Evolutionary conservation across 768 basidiomycete species (phyloP).

Genomic region (Naganishia antarctica): DNA sequence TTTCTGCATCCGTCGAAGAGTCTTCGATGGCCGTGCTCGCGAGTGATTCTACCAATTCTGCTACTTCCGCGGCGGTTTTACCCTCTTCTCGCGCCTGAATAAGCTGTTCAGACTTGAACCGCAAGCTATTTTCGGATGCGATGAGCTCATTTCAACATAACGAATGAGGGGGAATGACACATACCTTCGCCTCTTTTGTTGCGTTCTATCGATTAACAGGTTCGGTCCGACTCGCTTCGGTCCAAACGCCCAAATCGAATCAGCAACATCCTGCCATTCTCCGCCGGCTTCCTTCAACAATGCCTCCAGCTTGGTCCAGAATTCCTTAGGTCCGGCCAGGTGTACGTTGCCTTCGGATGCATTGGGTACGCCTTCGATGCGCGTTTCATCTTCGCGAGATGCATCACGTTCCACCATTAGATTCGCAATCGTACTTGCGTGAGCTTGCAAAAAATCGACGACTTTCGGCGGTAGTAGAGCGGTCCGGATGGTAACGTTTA

Average conservation of each 20-base stretch:
- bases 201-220: conserved; percentile 67
- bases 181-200: conserved; percentile 36
- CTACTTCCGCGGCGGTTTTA: conserved; percentile 43
- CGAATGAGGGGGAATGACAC: conserved; percentile 26
- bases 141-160: not conserved
- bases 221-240: conserved; percentile 82
- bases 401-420: conserved; percentile 41
- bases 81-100: conserved; percentile 42
- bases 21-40: conserved; percentile 23
- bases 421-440: conserved; percentile 59
- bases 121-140: not conserved
- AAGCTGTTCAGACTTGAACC: conserved; percentile 25
- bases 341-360: conserved; percentile 29
- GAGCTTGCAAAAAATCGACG: conserved; percentile 70
- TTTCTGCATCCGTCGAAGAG: conserved; percentile 14
- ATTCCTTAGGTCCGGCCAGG: conserved; percentile 58
- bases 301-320: conserved; percentile 67
- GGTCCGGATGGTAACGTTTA: conserved; percentile 79
- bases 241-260: conserved; percentile 84
- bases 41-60: conserved; percentile 37
- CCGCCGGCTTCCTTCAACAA: conserved; percentile 63
- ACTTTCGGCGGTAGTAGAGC: conserved; percentile 68
- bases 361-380: conserved; percentile 28
- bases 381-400: conserved; percentile 30
- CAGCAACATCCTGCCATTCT: conserved; percentile 71